These are phyloP conservation scores for Microstegium vimineum DNA, from an alignment of 176 grass and related monocot genomes.

Conservation along the genomic window DNA sequence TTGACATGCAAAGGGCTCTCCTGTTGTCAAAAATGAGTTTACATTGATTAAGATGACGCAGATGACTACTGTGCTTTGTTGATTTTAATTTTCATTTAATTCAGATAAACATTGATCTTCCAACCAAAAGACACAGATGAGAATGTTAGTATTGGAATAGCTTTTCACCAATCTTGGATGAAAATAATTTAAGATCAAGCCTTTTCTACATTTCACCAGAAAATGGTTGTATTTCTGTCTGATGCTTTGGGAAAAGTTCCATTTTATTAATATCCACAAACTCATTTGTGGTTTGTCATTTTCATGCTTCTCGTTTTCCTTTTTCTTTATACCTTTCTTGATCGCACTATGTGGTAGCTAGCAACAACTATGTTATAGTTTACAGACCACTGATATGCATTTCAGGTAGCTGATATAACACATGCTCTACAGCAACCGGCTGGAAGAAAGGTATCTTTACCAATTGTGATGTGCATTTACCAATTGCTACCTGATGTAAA, in stretches of 20 bases:
- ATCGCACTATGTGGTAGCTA: neutral
- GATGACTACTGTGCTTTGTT: neutral
- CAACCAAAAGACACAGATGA: neutral
- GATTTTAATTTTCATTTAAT: neutral
- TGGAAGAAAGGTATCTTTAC: conserved; percentile 68
- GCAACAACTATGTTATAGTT: neutral
- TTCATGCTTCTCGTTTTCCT: neutral
- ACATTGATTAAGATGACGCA: neutral
- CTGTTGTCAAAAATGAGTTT: neutral
- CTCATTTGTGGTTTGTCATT: neutral
- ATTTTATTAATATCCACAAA: neutral
- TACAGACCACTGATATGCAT: conserved; percentile 18
- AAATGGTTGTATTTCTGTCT: neutral
- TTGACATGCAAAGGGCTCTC: neutral
- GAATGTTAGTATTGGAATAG: neutral
- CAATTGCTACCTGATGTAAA: neutral
- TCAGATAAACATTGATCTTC: neutral
- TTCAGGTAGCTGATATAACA: conserved; percentile 94
- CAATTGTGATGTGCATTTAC: neutral
- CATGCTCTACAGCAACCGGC: conserved; percentile 98
- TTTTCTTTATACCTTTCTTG: neutral
- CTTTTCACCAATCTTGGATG: neutral
- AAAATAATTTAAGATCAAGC: neutral
- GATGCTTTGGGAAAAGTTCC: neutral
- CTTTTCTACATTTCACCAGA: neutral